Percentiles rank a stretch among this genome's conserved stretches.
Conservation (phyloP, 2,329 filamentous ascomycete genomes). For the Tetracladium maxilliforme region DNA sequence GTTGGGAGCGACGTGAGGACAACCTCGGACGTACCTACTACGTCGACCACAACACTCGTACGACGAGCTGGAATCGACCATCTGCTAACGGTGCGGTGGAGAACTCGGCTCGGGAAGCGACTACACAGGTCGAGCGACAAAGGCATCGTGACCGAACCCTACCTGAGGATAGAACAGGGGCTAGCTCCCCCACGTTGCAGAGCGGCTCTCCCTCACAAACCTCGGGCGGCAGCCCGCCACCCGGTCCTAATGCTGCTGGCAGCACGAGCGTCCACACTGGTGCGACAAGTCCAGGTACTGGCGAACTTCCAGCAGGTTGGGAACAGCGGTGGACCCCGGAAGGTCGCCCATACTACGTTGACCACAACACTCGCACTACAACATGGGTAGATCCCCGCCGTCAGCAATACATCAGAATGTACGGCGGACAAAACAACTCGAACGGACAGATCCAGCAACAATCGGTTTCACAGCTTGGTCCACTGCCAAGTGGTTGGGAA, state of each 20-base stretch:
- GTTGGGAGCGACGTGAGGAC: constrained; percentile 94
- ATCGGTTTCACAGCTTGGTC: constrained; percentile 90
- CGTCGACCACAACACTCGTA: constrained; percentile 92
- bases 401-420: constrained; percentile 98
- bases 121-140: constrained; percentile 83
- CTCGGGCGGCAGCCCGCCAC: constrained; percentile 16
- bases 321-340: constrained; percentile 93
- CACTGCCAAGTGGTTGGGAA: constrained; percentile 94
- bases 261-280: constrained; percentile 62
- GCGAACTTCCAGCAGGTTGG: constrained; percentile 91
- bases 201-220: constrained; percentile 27
- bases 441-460: constrained; percentile 90
- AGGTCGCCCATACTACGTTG: constrained; percentile 90
- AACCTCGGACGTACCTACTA: constrained; percentile 94
- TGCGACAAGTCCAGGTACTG: constrained; percentile 83
- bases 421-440: constrained; percentile 71
- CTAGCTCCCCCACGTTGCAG: constrained; percentile 72
- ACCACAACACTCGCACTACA: constrained; percentile 94
- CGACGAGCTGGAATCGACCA: constrained; percentile 91
- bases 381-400: constrained; percentile 96
- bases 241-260: constrained; percentile 17
- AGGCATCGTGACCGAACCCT: constrained; percentile 91
- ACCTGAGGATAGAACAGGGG: constrained; percentile 86
- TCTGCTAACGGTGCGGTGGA: constrained; percentile 63
- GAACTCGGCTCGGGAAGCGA: constrained; percentile 70